A percentile compares a stretch with the other conserved stretches of the same genome.
phyloP scores from a whole-genome alignment of 208 protist species.

The Leptomonas pyrrhocoris region DNA sequence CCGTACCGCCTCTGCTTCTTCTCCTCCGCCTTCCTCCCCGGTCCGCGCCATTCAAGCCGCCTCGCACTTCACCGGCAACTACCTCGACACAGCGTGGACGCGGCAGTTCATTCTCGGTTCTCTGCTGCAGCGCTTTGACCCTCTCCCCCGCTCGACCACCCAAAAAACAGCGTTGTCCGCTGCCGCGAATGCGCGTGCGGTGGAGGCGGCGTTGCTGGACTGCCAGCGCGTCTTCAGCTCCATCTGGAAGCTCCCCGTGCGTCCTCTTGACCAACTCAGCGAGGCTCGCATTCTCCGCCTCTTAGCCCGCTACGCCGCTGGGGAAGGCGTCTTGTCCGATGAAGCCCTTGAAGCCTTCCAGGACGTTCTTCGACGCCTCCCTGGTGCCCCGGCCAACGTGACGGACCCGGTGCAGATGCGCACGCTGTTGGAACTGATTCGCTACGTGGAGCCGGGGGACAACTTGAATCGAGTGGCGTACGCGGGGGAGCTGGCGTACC shows the following conservation, averaged over 20 bases:
- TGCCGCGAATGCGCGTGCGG: conserved; percentile 7
- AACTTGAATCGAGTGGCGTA: conserved; percentile 77
- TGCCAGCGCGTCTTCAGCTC: conserved; percentile 62
- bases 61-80: conserved; percentile 67
- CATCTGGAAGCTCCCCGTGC: conserved; percentile 63
- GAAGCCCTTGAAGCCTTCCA: conserved; percentile 64
- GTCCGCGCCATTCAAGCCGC: conserved; percentile 10
- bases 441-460: conserved; percentile 68
- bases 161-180: neutral
- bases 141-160: conserved; percentile 10
- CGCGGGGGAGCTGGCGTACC: conserved; percentile 66
- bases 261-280: conserved; percentile 67
- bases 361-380: conserved; percentile 49
- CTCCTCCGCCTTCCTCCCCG: neutral
- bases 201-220: conserved; percentile 58
- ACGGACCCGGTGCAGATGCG: conserved; percentile 65
- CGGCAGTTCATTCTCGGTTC: conserved; percentile 81
- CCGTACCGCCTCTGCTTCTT: neutral
- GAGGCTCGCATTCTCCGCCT: conserved; percentile 75
- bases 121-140: conserved; percentile 73
- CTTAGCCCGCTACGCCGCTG: conserved; percentile 72
- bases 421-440: conserved; percentile 55
- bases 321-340: conserved; percentile 65
- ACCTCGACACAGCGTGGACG: conserved; percentile 70
- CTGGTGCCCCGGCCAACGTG: conserved; percentile 43